Evolutionary conservation across 106 monocot species (phyloP), one percentile per base, ranked within the genome.

Genomic region (Platanthera zijinensis): DNA sequence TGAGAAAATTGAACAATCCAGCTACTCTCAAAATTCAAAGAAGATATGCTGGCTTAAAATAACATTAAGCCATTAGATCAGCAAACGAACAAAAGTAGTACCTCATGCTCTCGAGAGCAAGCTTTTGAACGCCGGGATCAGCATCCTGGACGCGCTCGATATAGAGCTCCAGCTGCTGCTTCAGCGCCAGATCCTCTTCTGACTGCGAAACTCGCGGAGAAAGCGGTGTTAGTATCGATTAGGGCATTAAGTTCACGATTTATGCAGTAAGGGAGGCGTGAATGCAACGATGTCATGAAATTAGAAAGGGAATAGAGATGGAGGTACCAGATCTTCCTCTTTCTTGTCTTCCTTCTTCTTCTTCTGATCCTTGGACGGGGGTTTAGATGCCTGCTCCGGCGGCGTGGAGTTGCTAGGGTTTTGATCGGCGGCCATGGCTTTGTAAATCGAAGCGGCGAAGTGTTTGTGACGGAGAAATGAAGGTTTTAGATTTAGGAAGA

Each of bases 271-370:
- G 51, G 0, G 10, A 17, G 3, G 5, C 12, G 30, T 3, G 10
- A 10, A 39, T 39, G 39, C 8, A 5, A 6, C 54, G 8, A 17
- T 49, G 19, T 51, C 19, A 51, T 21, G 51, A n/a, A 72, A 70
- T 21, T 46, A 10, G 18, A 21, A 51, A 72, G 25, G 52, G 28
- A 13, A 4, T 10, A 78, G 76, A n/a, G 54, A 52, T 21, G 22
- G 57, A 8, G 5, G 51, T 52, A 99, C 97, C 87, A 99, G 89
- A 88, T 99, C 97, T 71, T 99, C 97, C 4, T 97, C 94, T 72
- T 97, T 94, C 83, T 99, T 94, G 51, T 94, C 97, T 10, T 99
- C 92, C 84, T 97, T 97, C 87, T 90, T 97, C 88, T 88, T 94
- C 79, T 80, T 83, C 18, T 72, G 71, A 32, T 88, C 89, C 78